Evolutionary conservation across 176 grass and related monocot species (phyloP), one percentile per base, ranked within the genome.

Genomic region (Phoenix roebelenii): DNA sequence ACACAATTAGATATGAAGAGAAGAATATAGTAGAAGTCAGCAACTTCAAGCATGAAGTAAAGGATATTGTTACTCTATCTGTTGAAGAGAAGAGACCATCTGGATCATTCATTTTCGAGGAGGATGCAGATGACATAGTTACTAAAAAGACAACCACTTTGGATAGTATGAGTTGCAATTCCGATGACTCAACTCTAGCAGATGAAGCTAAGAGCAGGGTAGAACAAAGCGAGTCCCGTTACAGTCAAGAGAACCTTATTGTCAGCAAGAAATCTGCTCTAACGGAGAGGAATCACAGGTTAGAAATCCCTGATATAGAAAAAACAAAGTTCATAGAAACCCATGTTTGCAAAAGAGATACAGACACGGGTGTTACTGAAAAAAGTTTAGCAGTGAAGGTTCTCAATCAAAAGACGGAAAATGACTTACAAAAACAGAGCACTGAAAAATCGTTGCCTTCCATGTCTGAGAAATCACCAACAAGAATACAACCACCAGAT

Each of bases 21-120:
- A 97, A 97, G 83, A 91, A 89, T 52, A 63, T 91, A 70, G 78
- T 91, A 49, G 81, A 85, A 66, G 77, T 77, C 63, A 83, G 72
- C 26, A 72, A 85, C 62, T 50, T 77, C 55, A 56, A 58, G 39
- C 68, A 68, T 48, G 83, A 82, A 59, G 75, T 83, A 53, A 88
- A 88, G 70, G 80, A 57, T 80, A 65, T 85, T 50, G 61, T 88
- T 56, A 80, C 65, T 53, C 23, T 67, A 29, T 14, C 23, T 62
- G 18, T 49, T 39, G 29, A 44, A 19, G 17, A 48, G 9, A 44
- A 44, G 35, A 44, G 35, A 44, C 7, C 9, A 14, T 44, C 35
- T 44, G 10, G 35, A 44, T 44, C 35, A 10, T 44, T 10, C 35
- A 44, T 14, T 44, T 44, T 44, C 14, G 35, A 44, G 35, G 10